These are phyloP conservation scores for Daldinia concentrica DNA, from an alignment of 495 filamentous ascomycete species.

Conservation along the genomic window DNA sequence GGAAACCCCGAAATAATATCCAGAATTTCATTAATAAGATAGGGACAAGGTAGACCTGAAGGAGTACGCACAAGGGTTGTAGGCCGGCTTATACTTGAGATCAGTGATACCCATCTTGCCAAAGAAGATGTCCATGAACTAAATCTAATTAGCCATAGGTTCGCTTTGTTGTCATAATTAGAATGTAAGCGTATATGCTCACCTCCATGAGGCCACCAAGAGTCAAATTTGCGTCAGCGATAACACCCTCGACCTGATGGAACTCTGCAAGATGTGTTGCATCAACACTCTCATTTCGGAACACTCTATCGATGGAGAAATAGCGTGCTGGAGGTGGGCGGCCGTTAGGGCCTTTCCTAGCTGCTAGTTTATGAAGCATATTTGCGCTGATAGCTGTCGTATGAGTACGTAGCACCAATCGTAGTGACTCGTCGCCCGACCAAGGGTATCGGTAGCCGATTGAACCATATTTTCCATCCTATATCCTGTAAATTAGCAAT, in stretches of 20 bases:
- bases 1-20: not conserved
- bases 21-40: not conserved
- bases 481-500: not conserved
- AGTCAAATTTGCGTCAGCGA: constrained; percentile 91
- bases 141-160: not conserved
- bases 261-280: constrained; percentile 97
- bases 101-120: constrained; percentile 90
- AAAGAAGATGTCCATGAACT: constrained; percentile 96
- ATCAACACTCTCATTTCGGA: constrained; percentile 91
- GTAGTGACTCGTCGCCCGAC: constrained; percentile 85
- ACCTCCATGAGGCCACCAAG: constrained; percentile 87
- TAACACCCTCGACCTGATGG: constrained; percentile 98
- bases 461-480: constrained; percentile 85
- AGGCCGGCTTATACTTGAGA: constrained; percentile 95
- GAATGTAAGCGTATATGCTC: not conserved
- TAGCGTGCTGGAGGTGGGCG: constrained; percentile 77
- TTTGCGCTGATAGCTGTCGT: constrained; percentile 90
- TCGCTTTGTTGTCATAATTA: not conserved
- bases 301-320: constrained; percentile 98
- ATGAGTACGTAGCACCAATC: constrained; percentile 93
- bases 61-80: constrained; percentile 52
- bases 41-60: constrained; percentile 6
- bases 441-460: constrained; percentile 96
- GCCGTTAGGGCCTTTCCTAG: constrained; percentile 62
- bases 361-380: constrained; percentile 88